Base-by-base conservation (phyloP, 1,139 yeast genomes). In the Chernovozyma sophiae-reginae region DNA sequence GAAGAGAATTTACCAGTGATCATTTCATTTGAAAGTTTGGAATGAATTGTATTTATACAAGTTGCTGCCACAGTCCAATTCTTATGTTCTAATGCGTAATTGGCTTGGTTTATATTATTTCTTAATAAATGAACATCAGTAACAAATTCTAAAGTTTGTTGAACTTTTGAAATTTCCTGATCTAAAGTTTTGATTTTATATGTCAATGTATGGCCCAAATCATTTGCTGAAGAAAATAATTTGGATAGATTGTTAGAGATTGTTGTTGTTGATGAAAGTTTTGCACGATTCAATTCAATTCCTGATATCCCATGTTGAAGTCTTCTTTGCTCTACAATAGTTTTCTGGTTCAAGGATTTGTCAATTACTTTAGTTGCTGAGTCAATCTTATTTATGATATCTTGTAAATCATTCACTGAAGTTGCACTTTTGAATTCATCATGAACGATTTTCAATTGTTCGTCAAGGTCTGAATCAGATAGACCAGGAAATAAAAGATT, bases 51-150 rank as follows among this genome's bases (percentile, higher is more conserved):
- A 41, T 68, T 53, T 10, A 87, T 79, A 32, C 86, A 75, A 37
- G 64, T 62, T 1, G 95, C 89, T 1, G 95, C 92, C 34, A 72
- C 53, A 40, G 74, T 78, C 87, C 94, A 81, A 55, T 86, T 77
- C 39, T 77, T 60, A 42, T 75, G 71, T 44, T 80, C 79, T 54
- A 87, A 70, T 6, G 94, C 84, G 38, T 77, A 75, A 45, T 76
- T 70, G 3, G 89, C 85, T 37, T 83, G 85, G 34, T 77, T 71
- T 12, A 86, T 71, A 47, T 80, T 79, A 31, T 74, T 70, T 46
- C 81, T 79, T 38, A 92, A 63, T 17, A 71, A 59, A 45, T 82
- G 81, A 2, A 86, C 81, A 43, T 81, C 66, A 25, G 73, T 68
- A 6, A 87, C 92, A 53, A 81, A 87, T 20, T 69, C 62, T 22